These are phyloP conservation scores for Lyophyllum atratum DNA, from an alignment of 768 basidiomycete species.

Conservation along the genomic window DNA sequence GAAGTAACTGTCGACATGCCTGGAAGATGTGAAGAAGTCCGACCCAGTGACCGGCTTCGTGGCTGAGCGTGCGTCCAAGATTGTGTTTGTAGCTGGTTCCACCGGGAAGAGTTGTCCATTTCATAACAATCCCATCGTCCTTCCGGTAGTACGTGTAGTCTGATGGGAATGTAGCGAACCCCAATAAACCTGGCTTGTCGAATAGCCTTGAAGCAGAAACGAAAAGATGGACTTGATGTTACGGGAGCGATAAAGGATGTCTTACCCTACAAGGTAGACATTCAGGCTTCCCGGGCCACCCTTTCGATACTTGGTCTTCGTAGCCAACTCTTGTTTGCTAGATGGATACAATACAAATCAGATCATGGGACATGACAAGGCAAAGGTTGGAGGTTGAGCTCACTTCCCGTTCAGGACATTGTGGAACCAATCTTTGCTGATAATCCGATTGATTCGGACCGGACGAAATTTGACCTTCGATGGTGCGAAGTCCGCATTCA, in stretches of 20 bases:
- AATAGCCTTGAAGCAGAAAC: background rate
- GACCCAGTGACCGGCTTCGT: slow-evolving; percentile 41
- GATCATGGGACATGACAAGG: background rate
- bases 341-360: background rate
- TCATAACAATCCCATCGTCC: slow-evolving; percentile 40
- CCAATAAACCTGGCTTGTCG: background rate
- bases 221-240: background rate
- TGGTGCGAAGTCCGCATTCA: background rate
- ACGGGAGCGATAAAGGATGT: slow-evolving; percentile 20
- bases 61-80: slow-evolving; percentile 24
- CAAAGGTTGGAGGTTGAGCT: background rate
- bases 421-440: slow-evolving; percentile 3
- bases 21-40: slow-evolving; percentile 41
- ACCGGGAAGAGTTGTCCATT: slow-evolving; percentile 33
- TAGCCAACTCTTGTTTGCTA: slow-evolving; percentile 22
- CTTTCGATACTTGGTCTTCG: slow-evolving; percentile 29
- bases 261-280: slow-evolving; percentile 25
- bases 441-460: slow-evolving; percentile 23
- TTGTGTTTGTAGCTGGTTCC: slow-evolving; percentile 32
- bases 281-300: slow-evolving; percentile 25
- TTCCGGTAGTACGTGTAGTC: slow-evolving; percentile 23
- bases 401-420: background rate
- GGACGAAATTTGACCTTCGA: slow-evolving; percentile 3
- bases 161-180: slow-evolving; percentile 38
- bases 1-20: slow-evolving; percentile 11